These are phyloP conservation scores for Trypanosoma lewisi DNA, from an alignment of 208 protist genomes.

Conservation along the genomic window DNA sequence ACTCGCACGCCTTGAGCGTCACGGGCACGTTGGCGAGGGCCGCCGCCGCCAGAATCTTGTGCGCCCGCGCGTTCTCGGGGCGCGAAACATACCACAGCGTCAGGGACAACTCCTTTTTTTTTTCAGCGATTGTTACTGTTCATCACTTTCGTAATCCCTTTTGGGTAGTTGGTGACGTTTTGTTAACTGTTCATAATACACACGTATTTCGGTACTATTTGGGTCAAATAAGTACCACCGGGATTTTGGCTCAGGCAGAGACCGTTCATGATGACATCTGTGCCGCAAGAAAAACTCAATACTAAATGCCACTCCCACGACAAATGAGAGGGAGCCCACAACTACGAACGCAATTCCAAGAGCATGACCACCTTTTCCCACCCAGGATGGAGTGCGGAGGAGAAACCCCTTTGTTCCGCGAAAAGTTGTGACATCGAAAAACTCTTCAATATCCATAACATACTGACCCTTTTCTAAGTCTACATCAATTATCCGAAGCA, in stretches of 20 bases:
- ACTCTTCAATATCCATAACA: constrained; percentile 87
- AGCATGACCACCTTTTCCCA: constrained; percentile 35
- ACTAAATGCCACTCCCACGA: constrained; percentile 51
- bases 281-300: constrained; percentile 45
- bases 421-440: constrained; percentile 93
- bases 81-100: constrained; percentile 28
- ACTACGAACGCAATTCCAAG: constrained; percentile 61
- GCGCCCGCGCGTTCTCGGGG: constrained; percentile 51
- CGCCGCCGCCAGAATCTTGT: constrained; percentile 69
- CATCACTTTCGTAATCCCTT: not conserved
- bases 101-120: constrained; percentile 29
- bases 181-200: constrained; percentile 61
- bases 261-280: constrained; percentile 19
- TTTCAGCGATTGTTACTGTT: not conserved
- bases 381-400: constrained; percentile 79
- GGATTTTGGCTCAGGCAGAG: constrained; percentile 45
- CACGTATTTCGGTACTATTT: constrained; percentile 42
- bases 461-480: constrained; percentile 65
- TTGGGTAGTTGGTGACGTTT: constrained; percentile 36
- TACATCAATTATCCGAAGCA: constrained; percentile 92
- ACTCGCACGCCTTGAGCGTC: constrained; percentile 34
- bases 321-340: constrained; percentile 57
- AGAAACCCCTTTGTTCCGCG: constrained; percentile 94
- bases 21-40: constrained; percentile 62
- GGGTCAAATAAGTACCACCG: constrained; percentile 68